Conservation (phyloP, 2,329 filamentous ascomycete genomes). For the Pseudogymnoascus sp. region DNA sequence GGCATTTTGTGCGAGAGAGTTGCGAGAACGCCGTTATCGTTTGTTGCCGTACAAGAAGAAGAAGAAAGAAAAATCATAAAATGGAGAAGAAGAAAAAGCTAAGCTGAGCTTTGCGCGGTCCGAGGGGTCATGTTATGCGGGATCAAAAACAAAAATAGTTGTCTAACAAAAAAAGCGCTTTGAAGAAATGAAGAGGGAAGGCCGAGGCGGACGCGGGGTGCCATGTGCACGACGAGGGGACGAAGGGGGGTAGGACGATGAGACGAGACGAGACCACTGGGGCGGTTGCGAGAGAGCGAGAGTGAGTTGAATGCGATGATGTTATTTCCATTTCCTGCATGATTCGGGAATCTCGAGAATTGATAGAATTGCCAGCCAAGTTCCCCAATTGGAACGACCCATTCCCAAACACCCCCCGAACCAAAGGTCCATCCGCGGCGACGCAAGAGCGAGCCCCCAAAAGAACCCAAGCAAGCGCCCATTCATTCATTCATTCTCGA, state of each 20-base stretch:
- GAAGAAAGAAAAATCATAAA: not conserved
- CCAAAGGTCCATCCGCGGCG: not conserved
- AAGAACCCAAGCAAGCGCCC: not conserved
- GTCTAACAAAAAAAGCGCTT: conserved; percentile 1
- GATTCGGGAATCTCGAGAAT: no score
- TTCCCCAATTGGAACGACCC: not conserved
- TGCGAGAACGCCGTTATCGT: not conserved
- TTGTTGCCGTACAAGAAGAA: not conserved
- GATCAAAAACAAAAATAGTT: not conserved
- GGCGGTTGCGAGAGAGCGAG: not conserved
- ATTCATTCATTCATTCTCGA: not conserved
- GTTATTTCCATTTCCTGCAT: not conserved
- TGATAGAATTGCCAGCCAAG: not conserved
- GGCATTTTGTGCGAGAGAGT: not conserved
- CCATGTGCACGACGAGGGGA: not conserved
- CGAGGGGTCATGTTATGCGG: not conserved
- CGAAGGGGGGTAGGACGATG: not conserved
- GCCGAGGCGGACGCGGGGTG: not conserved
- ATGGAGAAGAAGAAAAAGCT: not conserved
- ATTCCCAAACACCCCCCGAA: not conserved
- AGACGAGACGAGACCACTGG: not conserved
- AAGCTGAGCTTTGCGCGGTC: not conserved
- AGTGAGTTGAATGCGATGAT: not conserved
- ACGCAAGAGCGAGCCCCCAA: not conserved
- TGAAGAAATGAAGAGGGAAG: not conserved